Conservation (phyloP, 2,329 filamentous ascomycete genomes). For the Cadophora luteo-olivacea region DNA sequence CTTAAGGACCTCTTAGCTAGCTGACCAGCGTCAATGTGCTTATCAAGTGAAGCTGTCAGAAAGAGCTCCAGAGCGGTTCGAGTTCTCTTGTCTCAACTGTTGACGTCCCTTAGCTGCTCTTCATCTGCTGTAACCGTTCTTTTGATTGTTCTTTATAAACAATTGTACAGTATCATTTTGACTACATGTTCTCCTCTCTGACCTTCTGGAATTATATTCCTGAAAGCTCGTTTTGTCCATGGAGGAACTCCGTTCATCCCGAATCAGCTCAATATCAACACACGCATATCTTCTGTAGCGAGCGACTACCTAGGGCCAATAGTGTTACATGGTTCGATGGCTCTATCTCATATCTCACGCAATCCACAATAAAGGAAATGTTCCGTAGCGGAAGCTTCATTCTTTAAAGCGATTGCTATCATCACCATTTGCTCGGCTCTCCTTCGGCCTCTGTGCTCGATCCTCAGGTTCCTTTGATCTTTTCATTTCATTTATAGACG, state of each 20-base stretch:
- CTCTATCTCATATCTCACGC: too few species aligned
- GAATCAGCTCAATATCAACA: background rate
- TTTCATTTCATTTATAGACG: background rate
- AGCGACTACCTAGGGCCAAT: too few species aligned
- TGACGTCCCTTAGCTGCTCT: too few species aligned
- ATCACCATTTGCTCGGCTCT: background rate
- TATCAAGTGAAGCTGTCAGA: background rate
- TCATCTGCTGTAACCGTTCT: too few species aligned
- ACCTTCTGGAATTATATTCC: background rate
- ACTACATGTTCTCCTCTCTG: background rate
- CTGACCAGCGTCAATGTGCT: background rate
- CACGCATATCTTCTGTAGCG: background rate
- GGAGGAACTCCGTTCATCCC: background rate
- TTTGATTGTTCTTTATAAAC: too few species aligned
- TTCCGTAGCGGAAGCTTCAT: background rate
- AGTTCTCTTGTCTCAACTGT: too few species aligned
- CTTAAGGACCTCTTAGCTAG: background rate
- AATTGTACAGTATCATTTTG: background rate
- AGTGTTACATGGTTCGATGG: too few species aligned
- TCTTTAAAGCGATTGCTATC: background rate
- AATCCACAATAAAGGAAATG: too few species aligned
- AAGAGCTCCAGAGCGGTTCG: too few species aligned
- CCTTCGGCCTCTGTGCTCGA: background rate
- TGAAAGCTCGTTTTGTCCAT: background rate
- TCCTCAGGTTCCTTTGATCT: background rate